phyloP scores from a whole-genome alignment of 1,284 basidiomycete genomes.

The Sporisorium iseilematis-ciliati region DNA sequence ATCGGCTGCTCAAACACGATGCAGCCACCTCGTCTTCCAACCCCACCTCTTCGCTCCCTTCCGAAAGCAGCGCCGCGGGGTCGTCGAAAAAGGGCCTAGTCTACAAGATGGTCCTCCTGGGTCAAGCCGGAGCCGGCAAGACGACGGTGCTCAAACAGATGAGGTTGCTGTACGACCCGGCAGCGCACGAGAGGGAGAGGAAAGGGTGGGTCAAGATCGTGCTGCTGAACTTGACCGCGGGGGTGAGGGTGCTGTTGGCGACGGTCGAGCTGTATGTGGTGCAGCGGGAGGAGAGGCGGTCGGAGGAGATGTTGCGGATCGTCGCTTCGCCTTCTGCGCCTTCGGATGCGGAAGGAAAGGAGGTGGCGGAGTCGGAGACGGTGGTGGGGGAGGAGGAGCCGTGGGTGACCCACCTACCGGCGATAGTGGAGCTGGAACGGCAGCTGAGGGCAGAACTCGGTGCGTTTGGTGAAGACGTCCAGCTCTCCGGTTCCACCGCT shows the following conservation, averaged over 20 bases:
- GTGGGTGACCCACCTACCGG: constrained; percentile 16
- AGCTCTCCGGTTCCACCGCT: not conserved
- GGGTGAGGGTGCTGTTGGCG: constrained; percentile 40
- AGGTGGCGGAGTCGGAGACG: too few relatives aligned
- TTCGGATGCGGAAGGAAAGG: too few relatives aligned
- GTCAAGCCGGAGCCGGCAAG: constrained; percentile 57
- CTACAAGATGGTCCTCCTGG: constrained; percentile 44
- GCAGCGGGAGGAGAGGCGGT: constrained; percentile 16
- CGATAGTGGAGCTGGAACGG: constrained; percentile 16
- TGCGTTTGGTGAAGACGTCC: constrained; percentile 28
- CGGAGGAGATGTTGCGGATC: constrained; percentile 1
- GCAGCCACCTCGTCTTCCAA: not conserved
- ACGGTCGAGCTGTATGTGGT: constrained; percentile 19
- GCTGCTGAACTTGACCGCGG: constrained; percentile 44
- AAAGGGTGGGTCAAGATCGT: constrained; percentile 45
- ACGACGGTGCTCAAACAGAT: constrained; percentile 62
- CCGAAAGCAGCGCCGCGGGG: too few relatives aligned
- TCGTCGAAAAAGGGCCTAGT: constrained; percentile 12
- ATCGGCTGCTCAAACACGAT: constrained; percentile 21
- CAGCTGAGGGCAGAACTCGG: constrained; percentile 23
- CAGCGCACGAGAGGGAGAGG: constrained; percentile 48
- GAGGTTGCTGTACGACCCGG: constrained; percentile 55
- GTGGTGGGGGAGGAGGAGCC: too few relatives aligned
- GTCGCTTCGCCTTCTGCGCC: not conserved
- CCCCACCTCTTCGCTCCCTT: not conserved